Evolutionary conservation across 2,329 filamentous ascomycete genomes (phyloP), one percentile per base, ranked within the genome.

Genomic region (Colletotrichum shisoi): DNA sequence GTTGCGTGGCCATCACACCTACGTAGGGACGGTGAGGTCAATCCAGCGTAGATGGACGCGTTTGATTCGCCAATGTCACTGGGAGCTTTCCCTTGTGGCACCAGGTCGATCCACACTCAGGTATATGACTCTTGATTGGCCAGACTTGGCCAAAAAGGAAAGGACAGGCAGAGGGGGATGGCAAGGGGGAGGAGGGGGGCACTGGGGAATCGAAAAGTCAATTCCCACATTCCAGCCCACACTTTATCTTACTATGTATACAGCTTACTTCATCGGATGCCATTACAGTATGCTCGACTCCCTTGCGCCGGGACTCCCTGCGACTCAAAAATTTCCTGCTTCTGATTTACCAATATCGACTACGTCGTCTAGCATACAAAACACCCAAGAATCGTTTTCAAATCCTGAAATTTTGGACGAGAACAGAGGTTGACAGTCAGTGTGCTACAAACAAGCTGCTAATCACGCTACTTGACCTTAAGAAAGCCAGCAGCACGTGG

Each of bases 11-110:
- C 39, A 57, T 53, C 40, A n/a, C 59, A 24, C 27, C 21, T 34
- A 34, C n/a, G 37, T 12, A 40, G 13, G 61, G 44, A 46, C 13
- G 27, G 57, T 63, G 63, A 67, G 60, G 63, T 67, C 59, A 67
- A 67, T 46, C 9, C 6, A 42, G 45, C 42, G 52, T 34, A 24
- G 27, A 3, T 31, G 19, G 24, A 4, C 21, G 34, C 31, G 45
- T 58, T 21, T 57, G 59, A 67, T 67, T 67, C 44, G 63, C 17
- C 40, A 58, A 48, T 48, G 44, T 6, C 13, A 19, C 45, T 34
- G 4, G 31, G n/a, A 44, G 31, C 15, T 21, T 9, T 56, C 44
- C 57, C 51, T 27, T 56, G 37, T 66, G 58, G 37, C 17, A 53
- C 39, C 44, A 17, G 34, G 19, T n/a, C 37, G 31, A 19, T 24